phyloP scores from a whole-genome alignment of 192 early-diverging fungal genomes.

The Chytriomyces hyalinus region DNA sequence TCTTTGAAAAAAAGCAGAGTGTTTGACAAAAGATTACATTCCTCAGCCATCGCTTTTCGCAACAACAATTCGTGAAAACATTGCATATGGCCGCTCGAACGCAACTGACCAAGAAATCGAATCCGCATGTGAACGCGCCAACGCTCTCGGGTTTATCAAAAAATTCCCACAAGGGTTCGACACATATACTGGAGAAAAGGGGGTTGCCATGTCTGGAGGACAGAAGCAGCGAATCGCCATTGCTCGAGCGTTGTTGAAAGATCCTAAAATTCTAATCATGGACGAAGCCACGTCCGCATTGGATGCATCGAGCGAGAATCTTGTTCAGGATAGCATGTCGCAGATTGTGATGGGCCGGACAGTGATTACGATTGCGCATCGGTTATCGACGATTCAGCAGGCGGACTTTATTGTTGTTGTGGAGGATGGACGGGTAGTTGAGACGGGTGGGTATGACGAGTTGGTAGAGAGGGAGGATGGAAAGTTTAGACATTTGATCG shows the following conservation, averaged over 20 bases:
- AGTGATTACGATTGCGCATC: slow-evolving; percentile 71
- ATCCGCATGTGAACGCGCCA: slow-evolving; percentile 60
- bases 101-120: slow-evolving; percentile 62
- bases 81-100: slow-evolving; percentile 78
- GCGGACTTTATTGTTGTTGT: slow-evolving; percentile 67
- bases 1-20: not conserved
- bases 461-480: slow-evolving; percentile 44
- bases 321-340: slow-evolving; percentile 70
- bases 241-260: slow-evolving; percentile 63
- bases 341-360: slow-evolving; percentile 63
- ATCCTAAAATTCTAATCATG: slow-evolving; percentile 68
- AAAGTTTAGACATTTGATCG: slow-evolving; percentile 30
- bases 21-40: not conserved
- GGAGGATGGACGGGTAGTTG: slow-evolving; percentile 46
- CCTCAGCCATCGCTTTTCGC: slow-evolving; percentile 86
- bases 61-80: slow-evolving; percentile 87
- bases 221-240: slow-evolving; percentile 91
- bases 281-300: slow-evolving; percentile 87
- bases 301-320: slow-evolving; percentile 65
- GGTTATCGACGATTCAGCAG: slow-evolving; percentile 71
- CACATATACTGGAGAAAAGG: slow-evolving; percentile 54
- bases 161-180: slow-evolving; percentile 57
- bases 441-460: slow-evolving; percentile 67
- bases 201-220: slow-evolving; percentile 75
- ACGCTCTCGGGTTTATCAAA: slow-evolving; percentile 82